These are phyloP conservation scores for Ogataea dorogensis DNA, from an alignment of 805 yeast genomes.

Conservation along the genomic window DNA sequence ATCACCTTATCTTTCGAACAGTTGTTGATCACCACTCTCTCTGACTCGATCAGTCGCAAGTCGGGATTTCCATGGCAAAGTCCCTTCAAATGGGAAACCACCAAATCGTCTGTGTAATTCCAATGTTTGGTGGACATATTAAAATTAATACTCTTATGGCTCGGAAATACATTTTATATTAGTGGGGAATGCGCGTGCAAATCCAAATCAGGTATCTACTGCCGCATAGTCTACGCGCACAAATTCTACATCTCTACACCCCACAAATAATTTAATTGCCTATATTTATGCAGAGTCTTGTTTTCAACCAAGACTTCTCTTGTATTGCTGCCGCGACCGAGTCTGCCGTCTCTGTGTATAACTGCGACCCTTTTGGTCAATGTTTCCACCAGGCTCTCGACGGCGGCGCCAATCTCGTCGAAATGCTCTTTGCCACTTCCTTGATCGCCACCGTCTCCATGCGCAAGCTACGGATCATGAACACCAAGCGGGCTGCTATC, in stretches of 20 bases:
- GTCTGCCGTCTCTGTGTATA: constrained; percentile 68
- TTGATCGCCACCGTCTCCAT: constrained; percentile 85
- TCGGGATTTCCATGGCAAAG: constrained; percentile 55
- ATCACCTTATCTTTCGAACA: constrained; percentile 54
- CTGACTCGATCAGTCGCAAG: constrained; percentile 51
- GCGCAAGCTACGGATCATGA: constrained; percentile 76
- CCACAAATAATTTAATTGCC: not conserved
- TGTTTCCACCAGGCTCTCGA: constrained; percentile 49
- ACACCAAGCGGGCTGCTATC: constrained; percentile 70
- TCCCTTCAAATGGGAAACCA: constrained; percentile 49
- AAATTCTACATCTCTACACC: not conserved
- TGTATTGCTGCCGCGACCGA: constrained; percentile 76
- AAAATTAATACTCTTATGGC: too few species aligned
- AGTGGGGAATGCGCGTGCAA: too few species aligned
- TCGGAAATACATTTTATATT: too few species aligned
- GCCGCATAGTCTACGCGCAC: not conserved
- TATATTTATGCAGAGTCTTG: constrained; percentile 17
- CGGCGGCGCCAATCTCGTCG: constrained; percentile 69
- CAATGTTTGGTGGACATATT: constrained; percentile 44
- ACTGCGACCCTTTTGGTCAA: constrained; percentile 84
- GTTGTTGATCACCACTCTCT: constrained; percentile 50
- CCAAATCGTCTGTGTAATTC: constrained; percentile 48
- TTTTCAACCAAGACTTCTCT: constrained; percentile 84
- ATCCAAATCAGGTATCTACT: not conserved
- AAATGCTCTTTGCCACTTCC: constrained; percentile 89